Conservation (phyloP, 202 grass and related monocot species). For the Digitaria exilis region DNA sequence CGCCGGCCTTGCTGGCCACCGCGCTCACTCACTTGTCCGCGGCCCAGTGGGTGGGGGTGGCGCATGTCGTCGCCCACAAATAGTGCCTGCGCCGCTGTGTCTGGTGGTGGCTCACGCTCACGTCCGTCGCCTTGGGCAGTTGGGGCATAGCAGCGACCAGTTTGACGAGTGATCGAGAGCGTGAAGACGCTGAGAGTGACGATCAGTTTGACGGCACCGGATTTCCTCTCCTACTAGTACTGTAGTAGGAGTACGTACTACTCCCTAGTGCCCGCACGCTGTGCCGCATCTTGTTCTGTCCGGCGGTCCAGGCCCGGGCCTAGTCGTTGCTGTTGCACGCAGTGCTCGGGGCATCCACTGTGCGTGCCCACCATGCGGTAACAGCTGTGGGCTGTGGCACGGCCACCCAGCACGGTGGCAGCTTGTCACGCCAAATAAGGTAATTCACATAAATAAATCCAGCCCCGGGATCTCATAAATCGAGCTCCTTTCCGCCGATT, state of each 20-base stretch:
- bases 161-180: neutral
- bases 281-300: constrained; percentile 5
- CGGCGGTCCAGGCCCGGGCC: too few species aligned
- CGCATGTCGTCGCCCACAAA: neutral
- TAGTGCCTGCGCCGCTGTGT: neutral
- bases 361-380: neutral
- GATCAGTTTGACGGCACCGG: neutral
- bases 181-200: neutral
- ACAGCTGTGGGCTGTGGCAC: too few species aligned
- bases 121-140: too few species aligned
- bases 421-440: constrained; percentile 39
- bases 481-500: neutral
- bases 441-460: too few species aligned
- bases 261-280: neutral
- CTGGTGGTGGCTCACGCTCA: neutral
- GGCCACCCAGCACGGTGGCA: neutral
- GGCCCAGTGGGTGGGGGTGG: neutral
- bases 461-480: neutral
- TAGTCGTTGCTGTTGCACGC: neutral
- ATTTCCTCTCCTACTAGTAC: neutral
- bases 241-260: too few species aligned
- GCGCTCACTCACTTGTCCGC: neutral
- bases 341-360: constrained; percentile 42
- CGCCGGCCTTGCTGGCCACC: neutral
- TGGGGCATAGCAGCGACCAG: neutral